Base-by-base conservation (phyloP, 2,329 filamentous ascomycete species). In the Colletotrichum tamarilloi region DNA sequence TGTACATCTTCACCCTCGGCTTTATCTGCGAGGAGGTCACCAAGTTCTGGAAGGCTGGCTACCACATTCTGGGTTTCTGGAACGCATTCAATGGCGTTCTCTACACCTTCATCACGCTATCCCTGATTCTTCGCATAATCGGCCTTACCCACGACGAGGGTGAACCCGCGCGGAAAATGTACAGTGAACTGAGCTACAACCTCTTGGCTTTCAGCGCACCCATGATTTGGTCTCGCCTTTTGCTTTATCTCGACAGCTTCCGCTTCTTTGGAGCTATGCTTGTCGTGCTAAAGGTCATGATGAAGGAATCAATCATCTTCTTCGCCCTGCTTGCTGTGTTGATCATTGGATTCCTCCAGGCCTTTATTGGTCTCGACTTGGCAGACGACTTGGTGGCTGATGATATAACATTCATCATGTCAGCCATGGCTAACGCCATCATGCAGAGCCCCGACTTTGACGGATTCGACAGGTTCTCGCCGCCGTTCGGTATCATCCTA, bases 191-290 rank as follows among this genome's bases (percentile, higher is more conserved):
- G 24, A 95, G 93, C 80, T 99, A 99, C 84, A 97, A 98, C 83
- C 95, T 98, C 81, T 86, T 99, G 28, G 95, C 97, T 11, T 97
- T 98, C 81, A 92, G 92, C 3, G 95, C 97, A 0, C 97, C 97
- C 0, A 94, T 99, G 94, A 98, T 99, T 83, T 99, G 97, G 96
- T 93, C 92, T 80, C 93, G 97, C 5, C 88, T 99, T 72, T 85
- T 99, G 75, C 90, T 99, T 7, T 99, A 98, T 80, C 90, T 99
- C 22, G 97, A 99, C 83, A 94, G 93, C 42, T 91, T 97, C 87
- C 92, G 94, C 68, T 99, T 99, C 87, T 99, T 99, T 79, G 97
- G 97, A 28, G 95, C 96, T 62, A 99, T 99, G 97, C 90, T 99
- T 1, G 96, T 99, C 2, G 95, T 99, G 2, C 87, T 99, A 57